phyloP scores from a whole-genome alignment of 163 green algal species.

The Coccomyxa subellipsoidea region DNA sequence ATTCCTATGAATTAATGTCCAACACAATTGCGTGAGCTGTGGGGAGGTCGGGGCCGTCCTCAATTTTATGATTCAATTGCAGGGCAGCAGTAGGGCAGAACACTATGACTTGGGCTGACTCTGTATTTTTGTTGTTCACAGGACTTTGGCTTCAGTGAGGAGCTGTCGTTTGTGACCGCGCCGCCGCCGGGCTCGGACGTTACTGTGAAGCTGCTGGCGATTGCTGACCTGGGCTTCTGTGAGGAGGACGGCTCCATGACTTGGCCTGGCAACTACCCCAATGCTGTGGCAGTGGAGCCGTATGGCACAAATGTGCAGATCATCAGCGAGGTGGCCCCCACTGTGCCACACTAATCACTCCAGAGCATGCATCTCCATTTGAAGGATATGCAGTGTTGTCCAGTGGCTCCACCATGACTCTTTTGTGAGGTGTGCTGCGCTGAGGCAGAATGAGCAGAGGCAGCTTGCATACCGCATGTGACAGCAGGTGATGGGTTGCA shows the following conservation, averaged over 20 bases:
- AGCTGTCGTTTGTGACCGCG: slow-evolving; percentile 45
- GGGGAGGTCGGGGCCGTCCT: no score
- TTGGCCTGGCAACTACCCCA: slow-evolving; percentile 1
- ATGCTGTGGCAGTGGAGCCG: background rate
- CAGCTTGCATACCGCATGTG: background rate
- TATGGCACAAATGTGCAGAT: background rate
- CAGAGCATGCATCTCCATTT: no score
- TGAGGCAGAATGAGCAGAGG: no score
- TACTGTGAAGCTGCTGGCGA: slow-evolving; percentile 55
- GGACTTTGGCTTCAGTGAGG: slow-evolving; percentile 44
- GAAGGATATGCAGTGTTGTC: no score
- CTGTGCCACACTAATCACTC: no score
- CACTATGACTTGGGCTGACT: background rate
- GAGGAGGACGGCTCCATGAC: slow-evolving; percentile 55
- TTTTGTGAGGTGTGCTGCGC: no score
- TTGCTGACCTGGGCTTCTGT: slow-evolving; percentile 73
- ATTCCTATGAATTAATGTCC: no score
- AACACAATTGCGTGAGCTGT: no score
- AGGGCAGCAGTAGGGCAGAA: background rate
- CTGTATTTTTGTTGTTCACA: slow-evolving; percentile 8
- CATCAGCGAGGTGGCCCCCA: background rate
- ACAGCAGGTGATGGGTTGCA: background rate
- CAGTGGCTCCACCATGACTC: background rate
- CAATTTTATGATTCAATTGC: background rate
- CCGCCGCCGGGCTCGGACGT: slow-evolving; percentile 35